Evolutionary conservation across 2,329 filamentous ascomycete species (phyloP).

Genomic region (Botryotinia calthae): DNA sequence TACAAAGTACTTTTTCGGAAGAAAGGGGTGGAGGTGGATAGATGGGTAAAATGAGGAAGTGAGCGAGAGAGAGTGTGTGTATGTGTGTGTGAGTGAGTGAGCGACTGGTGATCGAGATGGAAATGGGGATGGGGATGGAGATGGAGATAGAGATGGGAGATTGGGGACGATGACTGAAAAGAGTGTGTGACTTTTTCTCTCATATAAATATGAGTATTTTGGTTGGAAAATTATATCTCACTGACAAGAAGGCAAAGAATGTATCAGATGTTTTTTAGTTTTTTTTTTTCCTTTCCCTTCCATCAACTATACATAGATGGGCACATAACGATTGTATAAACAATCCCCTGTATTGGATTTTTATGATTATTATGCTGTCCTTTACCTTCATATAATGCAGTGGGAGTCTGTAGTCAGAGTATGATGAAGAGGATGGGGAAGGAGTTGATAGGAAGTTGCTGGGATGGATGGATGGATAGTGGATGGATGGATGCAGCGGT

Average conservation of each 20-base stretch:
- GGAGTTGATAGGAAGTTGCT: background rate
- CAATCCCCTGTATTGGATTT: background rate
- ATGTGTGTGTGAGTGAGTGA: background rate
- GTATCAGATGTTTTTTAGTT: background rate
- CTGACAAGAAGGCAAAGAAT: background rate
- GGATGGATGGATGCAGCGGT: background rate
- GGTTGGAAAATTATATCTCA: background rate
- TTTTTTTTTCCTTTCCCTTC: background rate
- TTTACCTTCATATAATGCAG: background rate
- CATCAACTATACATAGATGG: background rate
- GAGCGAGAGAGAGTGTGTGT: background rate
- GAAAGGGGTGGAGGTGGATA: background rate
- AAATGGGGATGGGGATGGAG: no score
- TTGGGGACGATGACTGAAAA: background rate
- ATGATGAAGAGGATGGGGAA: background rate
- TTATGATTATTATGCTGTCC: background rate
- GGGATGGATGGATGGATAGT: background rate
- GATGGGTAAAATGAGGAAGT: background rate
- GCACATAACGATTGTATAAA: background rate
- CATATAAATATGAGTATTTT: background rate
- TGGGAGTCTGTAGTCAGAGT: background rate
- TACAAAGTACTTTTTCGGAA: background rate
- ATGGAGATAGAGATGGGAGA: background rate
- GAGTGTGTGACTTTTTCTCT: conserved; percentile 8
- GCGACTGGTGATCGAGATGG: background rate